Percentiles rank a stretch among this genome's conserved stretches.
These are phyloP conservation scores for Hericium coralloides DNA, from an alignment of 768 basidiomycete species.

Conservation along the genomic window DNA sequence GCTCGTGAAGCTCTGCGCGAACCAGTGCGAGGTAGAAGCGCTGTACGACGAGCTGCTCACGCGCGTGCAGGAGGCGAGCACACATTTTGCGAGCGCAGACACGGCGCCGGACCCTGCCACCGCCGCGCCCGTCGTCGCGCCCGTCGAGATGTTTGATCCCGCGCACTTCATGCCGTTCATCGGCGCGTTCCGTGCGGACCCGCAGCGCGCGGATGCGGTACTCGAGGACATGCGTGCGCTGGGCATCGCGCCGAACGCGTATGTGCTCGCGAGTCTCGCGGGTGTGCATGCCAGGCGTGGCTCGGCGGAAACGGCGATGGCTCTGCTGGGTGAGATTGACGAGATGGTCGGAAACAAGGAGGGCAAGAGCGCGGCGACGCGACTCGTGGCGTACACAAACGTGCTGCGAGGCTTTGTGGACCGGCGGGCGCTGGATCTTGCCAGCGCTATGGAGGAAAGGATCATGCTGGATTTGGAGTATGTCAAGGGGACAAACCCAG, in stretches of 20 bases:
- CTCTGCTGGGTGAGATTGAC: slow-evolving; percentile 37
- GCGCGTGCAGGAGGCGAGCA: neutral
- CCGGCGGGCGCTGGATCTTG: slow-evolving; percentile 20
- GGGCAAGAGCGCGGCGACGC: slow-evolving; percentile 16
- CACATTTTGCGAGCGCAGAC: slow-evolving; percentile 2
- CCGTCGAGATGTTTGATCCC: slow-evolving; percentile 19
- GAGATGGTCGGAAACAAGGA: neutral
- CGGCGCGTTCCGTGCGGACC: slow-evolving; percentile 25
- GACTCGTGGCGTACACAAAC: slow-evolving; percentile 28
- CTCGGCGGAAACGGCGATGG: slow-evolving; percentile 26
- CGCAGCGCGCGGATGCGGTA: slow-evolving; percentile 29
- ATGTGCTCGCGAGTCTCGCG: slow-evolving; percentile 44
- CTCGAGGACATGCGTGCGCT: slow-evolving; percentile 44
- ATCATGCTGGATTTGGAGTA: slow-evolving; percentile 18
- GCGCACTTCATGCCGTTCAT: slow-evolving; percentile 49
- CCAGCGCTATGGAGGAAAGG: slow-evolving; percentile 23
- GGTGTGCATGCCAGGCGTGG: slow-evolving; percentile 35
- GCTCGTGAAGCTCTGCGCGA: slow-evolving; percentile 16
- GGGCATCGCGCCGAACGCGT: slow-evolving; percentile 34
- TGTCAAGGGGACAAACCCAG: slow-evolving; percentile 14
- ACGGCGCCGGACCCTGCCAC: neutral
- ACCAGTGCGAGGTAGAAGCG: slow-evolving; percentile 17
- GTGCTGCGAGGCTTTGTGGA: slow-evolving; percentile 30
- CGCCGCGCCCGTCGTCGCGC: neutral
- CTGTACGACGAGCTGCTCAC: slow-evolving; percentile 40